Conservation (phyloP, 2,329 filamentous ascomycete genomes). For the Aspergillus ochraceus region DNA sequence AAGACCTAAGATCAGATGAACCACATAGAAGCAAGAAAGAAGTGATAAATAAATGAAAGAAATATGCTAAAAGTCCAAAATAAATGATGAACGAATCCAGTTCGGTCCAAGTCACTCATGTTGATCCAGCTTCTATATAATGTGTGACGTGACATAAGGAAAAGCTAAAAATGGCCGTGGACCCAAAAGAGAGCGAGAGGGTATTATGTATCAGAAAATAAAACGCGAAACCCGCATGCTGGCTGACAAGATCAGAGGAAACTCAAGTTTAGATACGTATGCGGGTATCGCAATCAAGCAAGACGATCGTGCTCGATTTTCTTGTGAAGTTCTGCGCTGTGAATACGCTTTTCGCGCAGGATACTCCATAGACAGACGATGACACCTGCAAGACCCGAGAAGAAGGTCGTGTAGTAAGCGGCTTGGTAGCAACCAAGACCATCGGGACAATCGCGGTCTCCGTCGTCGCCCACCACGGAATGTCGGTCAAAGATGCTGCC, state of each 20-base stretch:
- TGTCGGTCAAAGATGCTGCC: constrained; percentile 80
- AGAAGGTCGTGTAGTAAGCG: constrained; percentile 78
- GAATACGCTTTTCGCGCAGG: constrained; percentile 38
- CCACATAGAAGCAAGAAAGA: background rate
- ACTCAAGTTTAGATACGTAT: background rate
- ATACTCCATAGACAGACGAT: constrained; percentile 63
- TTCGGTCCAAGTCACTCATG: background rate
- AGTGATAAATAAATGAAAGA: background rate
- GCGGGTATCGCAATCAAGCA: constrained; percentile 21
- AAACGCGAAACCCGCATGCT: background rate
- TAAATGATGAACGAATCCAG: background rate
- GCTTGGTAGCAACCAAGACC: constrained; percentile 77
- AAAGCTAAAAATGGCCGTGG: background rate
- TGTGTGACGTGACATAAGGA: background rate
- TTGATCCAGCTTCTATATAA: background rate
- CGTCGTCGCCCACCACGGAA: constrained; percentile 65
- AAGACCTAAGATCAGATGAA: background rate
- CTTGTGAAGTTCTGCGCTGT: constrained; percentile 21
- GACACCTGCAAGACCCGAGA: constrained; percentile 68
- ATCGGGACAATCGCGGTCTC: constrained; percentile 72
- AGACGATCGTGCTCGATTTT: constrained; percentile 35
- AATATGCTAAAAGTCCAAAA: background rate
- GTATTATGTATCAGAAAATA: background rate
- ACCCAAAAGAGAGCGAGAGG: background rate
- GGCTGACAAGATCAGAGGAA: background rate